These are phyloP conservation scores for Tardiomyces blankii DNA, from an alignment of 1,139 yeast species.

Conservation along the genomic window DNA sequence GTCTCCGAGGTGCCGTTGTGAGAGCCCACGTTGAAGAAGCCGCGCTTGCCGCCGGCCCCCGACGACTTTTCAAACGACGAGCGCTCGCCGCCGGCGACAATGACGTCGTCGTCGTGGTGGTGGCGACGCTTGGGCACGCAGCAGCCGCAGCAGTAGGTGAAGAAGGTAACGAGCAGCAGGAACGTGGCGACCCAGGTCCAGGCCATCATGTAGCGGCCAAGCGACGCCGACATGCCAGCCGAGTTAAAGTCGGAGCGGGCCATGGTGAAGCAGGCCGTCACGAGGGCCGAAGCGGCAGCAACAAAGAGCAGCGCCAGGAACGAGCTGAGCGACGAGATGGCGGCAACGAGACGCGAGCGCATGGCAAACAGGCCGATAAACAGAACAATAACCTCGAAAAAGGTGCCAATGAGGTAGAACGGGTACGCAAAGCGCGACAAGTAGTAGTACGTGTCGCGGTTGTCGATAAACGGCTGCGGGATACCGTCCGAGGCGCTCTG, in stretches of 20 bases:
- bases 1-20: background rate
- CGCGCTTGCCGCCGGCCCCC: background rate
- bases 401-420: slow-evolving; percentile 48
- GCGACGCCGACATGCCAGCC: slow-evolving; percentile 34
- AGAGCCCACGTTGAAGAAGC: background rate
- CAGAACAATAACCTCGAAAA: slow-evolving; percentile 43
- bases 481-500: slow-evolving; percentile 26
- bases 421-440: slow-evolving; percentile 60
- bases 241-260: slow-evolving; percentile 47
- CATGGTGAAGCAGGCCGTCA: slow-evolving; percentile 54
- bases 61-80: background rate
- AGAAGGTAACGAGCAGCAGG: slow-evolving; percentile 29
- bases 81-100: slow-evolving; percentile 6
- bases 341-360: slow-evolving; percentile 20
- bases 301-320: slow-evolving; percentile 42
- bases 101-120: slow-evolving; percentile 15
- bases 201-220: slow-evolving; percentile 52
- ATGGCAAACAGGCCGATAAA: slow-evolving; percentile 28
- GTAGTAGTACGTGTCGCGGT: slow-evolving; percentile 45
- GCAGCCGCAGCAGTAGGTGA: slow-evolving; percentile 24
- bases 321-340: slow-evolving; percentile 23
- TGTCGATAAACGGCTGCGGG: slow-evolving; percentile 37
- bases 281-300: slow-evolving; percentile 45
- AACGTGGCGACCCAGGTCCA: slow-evolving; percentile 54
- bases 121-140: slow-evolving; percentile 10